phyloP scores from a whole-genome alignment of 1,284 basidiomycete species.

The Volvariella volvacea region DNA sequence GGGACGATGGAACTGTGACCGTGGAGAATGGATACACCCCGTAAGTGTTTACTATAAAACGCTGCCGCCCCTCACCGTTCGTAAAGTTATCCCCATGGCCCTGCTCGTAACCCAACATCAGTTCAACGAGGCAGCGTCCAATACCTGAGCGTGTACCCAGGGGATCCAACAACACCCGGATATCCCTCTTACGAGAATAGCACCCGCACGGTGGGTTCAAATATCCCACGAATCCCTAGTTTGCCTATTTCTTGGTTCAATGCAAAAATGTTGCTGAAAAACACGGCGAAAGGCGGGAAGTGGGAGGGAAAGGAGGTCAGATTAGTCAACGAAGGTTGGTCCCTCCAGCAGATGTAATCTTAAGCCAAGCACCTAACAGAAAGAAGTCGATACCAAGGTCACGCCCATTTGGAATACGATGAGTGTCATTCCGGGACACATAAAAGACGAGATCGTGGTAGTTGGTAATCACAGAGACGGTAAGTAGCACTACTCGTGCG shows the following conservation, averaged over 20 bases:
- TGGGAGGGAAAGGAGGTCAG: constrained; percentile 42
- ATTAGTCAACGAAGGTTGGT: constrained; percentile 56
- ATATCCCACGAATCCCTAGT: constrained; percentile 78
- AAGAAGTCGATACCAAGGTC: constrained; percentile 60
- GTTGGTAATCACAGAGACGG: constrained; percentile 86
- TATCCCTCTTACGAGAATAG: constrained; percentile 85
- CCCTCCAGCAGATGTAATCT: background rate
- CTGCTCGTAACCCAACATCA: constrained; percentile 77
- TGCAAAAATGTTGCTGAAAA: constrained; percentile 47
- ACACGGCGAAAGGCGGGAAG: constrained; percentile 24
- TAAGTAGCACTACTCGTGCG: constrained; percentile 20
- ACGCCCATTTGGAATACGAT: constrained; percentile 83
- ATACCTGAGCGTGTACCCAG: constrained; percentile 75
- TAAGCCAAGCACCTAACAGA: background rate
- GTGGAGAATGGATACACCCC: constrained; percentile 68
- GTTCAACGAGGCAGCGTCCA: constrained; percentile 88
- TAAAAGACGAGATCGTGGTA: constrained; percentile 79
- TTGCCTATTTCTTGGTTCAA: constrained; percentile 70
- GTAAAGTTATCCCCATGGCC: constrained; percentile 64
- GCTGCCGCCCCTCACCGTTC: background rate
- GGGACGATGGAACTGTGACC: constrained; percentile 80
- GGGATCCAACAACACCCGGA: constrained; percentile 85
- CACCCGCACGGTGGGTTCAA: constrained; percentile 59
- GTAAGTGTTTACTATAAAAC: constrained; percentile 17
- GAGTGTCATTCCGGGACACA: constrained; percentile 82